Conservation (phyloP, 2,329 filamentous ascomycete species). For the Fusarium verrucosum region DNA sequence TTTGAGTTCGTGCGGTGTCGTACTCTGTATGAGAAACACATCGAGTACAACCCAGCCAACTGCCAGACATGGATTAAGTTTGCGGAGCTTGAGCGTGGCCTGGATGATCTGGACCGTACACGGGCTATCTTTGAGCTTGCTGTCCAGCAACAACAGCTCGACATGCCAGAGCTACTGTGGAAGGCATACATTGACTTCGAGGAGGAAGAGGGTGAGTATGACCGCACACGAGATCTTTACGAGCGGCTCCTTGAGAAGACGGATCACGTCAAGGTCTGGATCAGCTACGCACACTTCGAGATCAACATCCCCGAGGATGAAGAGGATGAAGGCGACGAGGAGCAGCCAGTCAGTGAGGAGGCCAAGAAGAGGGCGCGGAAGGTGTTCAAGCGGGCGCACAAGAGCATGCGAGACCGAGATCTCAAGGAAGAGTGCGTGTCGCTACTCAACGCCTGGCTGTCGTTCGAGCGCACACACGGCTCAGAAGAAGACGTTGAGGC, state of each 20-base stretch:
- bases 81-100: slow-evolving; percentile 87
- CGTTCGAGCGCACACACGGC: slow-evolving; percentile 90
- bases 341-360: slow-evolving; percentile 78
- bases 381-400: slow-evolving; percentile 86
- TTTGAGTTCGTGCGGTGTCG: slow-evolving; percentile 95
- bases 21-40: slow-evolving; percentile 91
- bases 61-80: slow-evolving; percentile 97
- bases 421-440: slow-evolving; percentile 95
- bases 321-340: slow-evolving; percentile 66
- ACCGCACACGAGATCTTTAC: slow-evolving; percentile 81
- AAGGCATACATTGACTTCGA: slow-evolving; percentile 99
- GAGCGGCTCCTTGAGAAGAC: slow-evolving; percentile 93
- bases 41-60: slow-evolving; percentile 91
- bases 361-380: slow-evolving; percentile 84
- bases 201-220: slow-evolving; percentile 93
- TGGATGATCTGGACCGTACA: slow-evolving; percentile 89
- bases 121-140: slow-evolving; percentile 93
- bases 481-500: slow-evolving; percentile 76
- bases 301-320: slow-evolving; percentile 87
- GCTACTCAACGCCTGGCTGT: slow-evolving; percentile 89
- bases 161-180: slow-evolving; percentile 98
- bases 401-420: slow-evolving; percentile 86
- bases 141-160: slow-evolving; percentile 80
- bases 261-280: slow-evolving; percentile 99
- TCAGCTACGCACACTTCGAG: slow-evolving; percentile 97